Conservation (phyloP, 228 moss, liverwort and hornwort genomes). For the Sphagnum fallax region DNA sequence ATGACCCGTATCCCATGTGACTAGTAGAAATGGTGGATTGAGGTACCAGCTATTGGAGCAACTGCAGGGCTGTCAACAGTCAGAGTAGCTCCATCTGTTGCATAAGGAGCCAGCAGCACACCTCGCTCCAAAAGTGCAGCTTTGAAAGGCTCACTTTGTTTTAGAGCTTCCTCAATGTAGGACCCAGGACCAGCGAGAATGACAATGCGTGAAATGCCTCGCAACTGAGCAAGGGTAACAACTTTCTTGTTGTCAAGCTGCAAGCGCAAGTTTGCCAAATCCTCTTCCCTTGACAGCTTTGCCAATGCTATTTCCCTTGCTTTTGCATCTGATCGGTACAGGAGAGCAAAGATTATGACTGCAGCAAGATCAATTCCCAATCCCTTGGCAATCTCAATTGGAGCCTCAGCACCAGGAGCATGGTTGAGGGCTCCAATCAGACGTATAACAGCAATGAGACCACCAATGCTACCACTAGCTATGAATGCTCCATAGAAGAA, state of each 20-base stretch:
- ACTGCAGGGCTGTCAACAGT: constrained; percentile 11
- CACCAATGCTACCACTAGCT: constrained; percentile 71
- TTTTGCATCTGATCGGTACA: constrained; percentile 68
- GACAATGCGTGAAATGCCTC: constrained; percentile 69
- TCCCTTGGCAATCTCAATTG: constrained; percentile 64
- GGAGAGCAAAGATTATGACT: constrained; percentile 57
- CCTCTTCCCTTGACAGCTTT: constrained; percentile 76
- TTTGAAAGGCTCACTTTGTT: constrained; percentile 51
- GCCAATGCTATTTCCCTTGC: constrained; percentile 71
- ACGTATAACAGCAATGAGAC: constrained; percentile 64
- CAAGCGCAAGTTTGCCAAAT: constrained; percentile 68
- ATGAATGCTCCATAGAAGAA: constrained; percentile 87
- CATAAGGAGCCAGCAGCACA: constrained; percentile 81
- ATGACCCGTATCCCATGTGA: too few relatives aligned
- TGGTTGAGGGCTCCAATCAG: constrained; percentile 61
- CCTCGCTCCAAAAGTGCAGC: constrained; percentile 72
- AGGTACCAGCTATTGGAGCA: constrained; percentile 19
- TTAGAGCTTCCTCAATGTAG: constrained; percentile 65
- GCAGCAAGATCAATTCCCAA: constrained; percentile 84
- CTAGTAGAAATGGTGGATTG: too few relatives aligned
- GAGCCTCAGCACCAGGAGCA: constrained; percentile 62
- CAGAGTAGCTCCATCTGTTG: constrained; percentile 51
- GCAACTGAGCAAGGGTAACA: constrained; percentile 64
- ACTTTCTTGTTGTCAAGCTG: constrained; percentile 77
- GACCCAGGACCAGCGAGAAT: constrained; percentile 72